phyloP scores from a whole-genome alignment of 2,329 filamentous ascomycete genomes.

The Pseudocercospora fuligena region DNA sequence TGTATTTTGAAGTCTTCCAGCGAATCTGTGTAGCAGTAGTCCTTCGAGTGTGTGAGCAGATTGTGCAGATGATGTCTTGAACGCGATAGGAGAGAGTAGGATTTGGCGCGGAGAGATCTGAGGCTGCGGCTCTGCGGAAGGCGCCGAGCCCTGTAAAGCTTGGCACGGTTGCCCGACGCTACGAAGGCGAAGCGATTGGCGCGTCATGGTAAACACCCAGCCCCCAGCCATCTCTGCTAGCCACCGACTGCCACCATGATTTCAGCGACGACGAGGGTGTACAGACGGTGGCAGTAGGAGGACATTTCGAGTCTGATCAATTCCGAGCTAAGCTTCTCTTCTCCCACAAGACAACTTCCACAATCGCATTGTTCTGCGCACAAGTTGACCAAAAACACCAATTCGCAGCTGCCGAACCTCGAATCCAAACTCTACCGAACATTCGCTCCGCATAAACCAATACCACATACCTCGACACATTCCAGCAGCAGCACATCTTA shows the following conservation, averaged over 20 bases:
- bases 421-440: background rate
- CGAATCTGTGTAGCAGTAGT: no score
- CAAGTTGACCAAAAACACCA: background rate
- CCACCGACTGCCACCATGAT: background rate
- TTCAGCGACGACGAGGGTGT: conserved; percentile 5
- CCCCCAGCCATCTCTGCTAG: background rate
- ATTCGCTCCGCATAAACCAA: background rate
- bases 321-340: conserved; percentile 10
- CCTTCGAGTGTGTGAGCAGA: no score
- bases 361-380: conserved; percentile 12
- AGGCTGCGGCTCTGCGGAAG: background rate
- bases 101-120: no score
- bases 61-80: no score
- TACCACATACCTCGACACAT: conserved; percentile 2
- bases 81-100: no score
- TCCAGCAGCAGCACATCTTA: conserved; percentile 15
- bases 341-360: background rate
- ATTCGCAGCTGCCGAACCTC: conserved; percentile 2
- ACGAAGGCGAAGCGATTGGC: background rate
- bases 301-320: conserved; percentile 2
- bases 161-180: background rate
- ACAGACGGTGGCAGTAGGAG: conserved; percentile 1
- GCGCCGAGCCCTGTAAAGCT: background rate
- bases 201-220: background rate
- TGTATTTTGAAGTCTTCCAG: no score